Percentiles rank a stretch among this genome's conserved stretches.
Evolutionary conservation across 768 basidiomycete genomes (phyloP).

Genomic region (Leccinum olivaceopallidum): DNA sequence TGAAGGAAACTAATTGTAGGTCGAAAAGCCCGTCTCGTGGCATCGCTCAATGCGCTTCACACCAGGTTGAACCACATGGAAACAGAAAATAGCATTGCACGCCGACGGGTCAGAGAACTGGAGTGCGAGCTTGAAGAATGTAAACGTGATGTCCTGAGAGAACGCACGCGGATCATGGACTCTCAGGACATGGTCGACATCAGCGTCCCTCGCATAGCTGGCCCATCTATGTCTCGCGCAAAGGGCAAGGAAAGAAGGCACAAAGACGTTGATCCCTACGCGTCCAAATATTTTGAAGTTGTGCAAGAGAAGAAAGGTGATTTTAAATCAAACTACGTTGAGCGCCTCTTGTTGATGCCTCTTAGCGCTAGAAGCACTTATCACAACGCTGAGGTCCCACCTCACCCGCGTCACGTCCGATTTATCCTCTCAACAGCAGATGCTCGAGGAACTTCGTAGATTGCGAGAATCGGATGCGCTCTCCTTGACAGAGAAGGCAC

Average conservation of each 20-base stretch:
- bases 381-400: conserved; percentile 70
- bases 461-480: conserved; percentile 63
- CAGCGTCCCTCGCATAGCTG: conserved; percentile 14
- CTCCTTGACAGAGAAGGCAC: conserved; percentile 56
- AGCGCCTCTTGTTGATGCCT: conserved; percentile 14
- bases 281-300: conserved; percentile 65
- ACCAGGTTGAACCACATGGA: conserved; percentile 71
- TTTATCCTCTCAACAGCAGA: conserved; percentile 70
- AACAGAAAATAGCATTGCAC: conserved; percentile 78
- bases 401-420: conserved; percentile 77
- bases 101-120: conserved; percentile 83
- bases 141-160: conserved; percentile 72
- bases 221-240: conserved; percentile 23
- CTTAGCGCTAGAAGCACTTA: conserved; percentile 78
- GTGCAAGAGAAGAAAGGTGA: conserved; percentile 90
- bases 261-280: conserved; percentile 39
- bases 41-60: conserved; percentile 64
- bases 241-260: conserved; percentile 31
- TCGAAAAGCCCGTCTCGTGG: conserved; percentile 55
- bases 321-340: conserved; percentile 7
- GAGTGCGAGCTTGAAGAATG: conserved; percentile 85
- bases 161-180: conserved; percentile 64
- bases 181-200: conserved; percentile 43
- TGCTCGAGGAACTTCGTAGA: conserved; percentile 64
- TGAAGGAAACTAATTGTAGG: neutral